Evolutionary conservation across 176 grass and related monocot genomes (phyloP).

Genomic region (Lolium multiflorum): DNA sequence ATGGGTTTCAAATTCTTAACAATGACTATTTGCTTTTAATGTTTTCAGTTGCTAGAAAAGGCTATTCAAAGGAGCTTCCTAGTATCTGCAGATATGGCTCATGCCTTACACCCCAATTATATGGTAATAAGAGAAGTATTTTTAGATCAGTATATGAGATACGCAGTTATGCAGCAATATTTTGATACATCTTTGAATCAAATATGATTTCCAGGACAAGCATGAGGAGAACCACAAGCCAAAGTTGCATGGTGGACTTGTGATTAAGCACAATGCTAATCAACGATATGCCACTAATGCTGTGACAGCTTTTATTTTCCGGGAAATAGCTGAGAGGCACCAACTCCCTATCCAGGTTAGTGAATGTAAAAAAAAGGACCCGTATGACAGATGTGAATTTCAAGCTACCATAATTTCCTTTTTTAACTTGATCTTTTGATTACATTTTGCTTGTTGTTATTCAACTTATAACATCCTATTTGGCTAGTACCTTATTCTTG

Average conservation of each 20-base stretch:
- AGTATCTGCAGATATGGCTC: conserved; percentile 98
- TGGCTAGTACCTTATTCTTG: neutral
- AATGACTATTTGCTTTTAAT: conserved; percentile 41
- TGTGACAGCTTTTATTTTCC: conserved; percentile 82
- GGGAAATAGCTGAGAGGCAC: conserved; percentile 84
- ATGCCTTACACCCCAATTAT: conserved; percentile 95
- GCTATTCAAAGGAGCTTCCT: conserved; percentile 92
- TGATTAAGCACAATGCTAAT: conserved; percentile 97
- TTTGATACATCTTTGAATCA: conserved; percentile 7
- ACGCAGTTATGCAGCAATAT: conserved; percentile 12
- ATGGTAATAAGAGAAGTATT: conserved; percentile 57
- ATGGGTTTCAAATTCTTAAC: conserved; percentile 26
- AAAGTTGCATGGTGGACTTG: conserved; percentile 92
- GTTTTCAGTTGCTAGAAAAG: conserved; percentile 74
- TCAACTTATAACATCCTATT: neutral
- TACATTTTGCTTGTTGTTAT: neutral
- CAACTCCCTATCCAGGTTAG: conserved; percentile 81
- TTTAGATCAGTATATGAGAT: conserved; percentile 3
- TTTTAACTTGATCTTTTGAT: neutral
- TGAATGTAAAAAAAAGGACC: conserved; percentile 15
- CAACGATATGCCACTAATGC: conserved; percentile 98
- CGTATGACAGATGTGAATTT: neutral
- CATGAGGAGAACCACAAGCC: conserved; percentile 99
- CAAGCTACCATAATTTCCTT: neutral
- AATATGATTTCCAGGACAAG: conserved; percentile 68